Percentiles rank a stretch among this genome's conserved stretches.
phyloP scores from a whole-genome alignment of 768 basidiomycete species.

The Trametes elegans region DNA sequence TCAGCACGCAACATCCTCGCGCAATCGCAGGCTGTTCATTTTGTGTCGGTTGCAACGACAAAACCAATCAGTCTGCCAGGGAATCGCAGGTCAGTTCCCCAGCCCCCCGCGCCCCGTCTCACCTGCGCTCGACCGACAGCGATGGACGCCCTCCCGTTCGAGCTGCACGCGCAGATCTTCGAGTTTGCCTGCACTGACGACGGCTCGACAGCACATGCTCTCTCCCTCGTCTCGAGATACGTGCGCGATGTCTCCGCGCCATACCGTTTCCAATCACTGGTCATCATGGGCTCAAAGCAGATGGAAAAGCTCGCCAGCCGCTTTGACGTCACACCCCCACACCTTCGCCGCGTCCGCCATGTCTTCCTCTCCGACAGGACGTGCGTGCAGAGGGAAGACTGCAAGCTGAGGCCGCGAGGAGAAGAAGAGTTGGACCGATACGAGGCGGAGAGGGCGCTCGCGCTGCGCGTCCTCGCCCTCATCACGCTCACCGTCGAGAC shows the following conservation, averaged over 20 bases:
- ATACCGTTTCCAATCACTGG: conserved; percentile 28
- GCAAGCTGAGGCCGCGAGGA: not conserved
- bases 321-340: conserved; percentile 34
- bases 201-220: conserved; percentile 29
- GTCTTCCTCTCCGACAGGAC: conserved; percentile 43
- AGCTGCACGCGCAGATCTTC: conserved; percentile 32
- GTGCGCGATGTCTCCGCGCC: conserved; percentile 28
- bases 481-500: conserved; percentile 42
- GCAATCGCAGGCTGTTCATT: conserved; percentile 18
- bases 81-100: not conserved
- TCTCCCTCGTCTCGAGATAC: conserved; percentile 31
- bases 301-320: conserved; percentile 24
- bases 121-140: not conserved
- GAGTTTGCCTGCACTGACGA: conserved; percentile 32
- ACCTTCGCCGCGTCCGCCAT: conserved; percentile 40
- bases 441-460: conserved; percentile 15
- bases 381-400: conserved; percentile 12
- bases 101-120: not conserved
- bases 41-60: not conserved
- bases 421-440: conserved; percentile 19
- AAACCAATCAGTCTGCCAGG: conserved; percentile 4
- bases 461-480: conserved; percentile 36
- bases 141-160: conserved; percentile 27
- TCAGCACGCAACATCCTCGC: conserved; percentile 20
- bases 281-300: conserved; percentile 26